Conservation (phyloP, 2,329 filamentous ascomycete genomes). For the Penicillium sp. region DNA sequence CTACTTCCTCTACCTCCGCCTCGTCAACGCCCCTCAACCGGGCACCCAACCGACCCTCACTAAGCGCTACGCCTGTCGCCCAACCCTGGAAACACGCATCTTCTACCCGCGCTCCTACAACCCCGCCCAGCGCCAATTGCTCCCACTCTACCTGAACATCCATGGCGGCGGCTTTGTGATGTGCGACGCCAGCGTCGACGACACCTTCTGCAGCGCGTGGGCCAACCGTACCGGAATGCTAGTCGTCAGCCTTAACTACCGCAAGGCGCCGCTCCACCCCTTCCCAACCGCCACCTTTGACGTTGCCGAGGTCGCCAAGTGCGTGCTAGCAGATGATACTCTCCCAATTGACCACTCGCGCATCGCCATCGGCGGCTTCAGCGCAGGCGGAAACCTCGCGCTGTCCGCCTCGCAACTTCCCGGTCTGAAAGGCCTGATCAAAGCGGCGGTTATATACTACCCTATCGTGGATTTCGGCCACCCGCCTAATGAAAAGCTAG, state of each 20-base stretch:
- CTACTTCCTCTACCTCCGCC: slow-evolving; percentile 12
- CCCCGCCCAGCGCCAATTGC: slow-evolving; percentile 15
- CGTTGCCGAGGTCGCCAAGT: slow-evolving; percentile 44
- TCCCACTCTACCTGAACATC: slow-evolving; percentile 49
- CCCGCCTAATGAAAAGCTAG: slow-evolving; percentile 31
- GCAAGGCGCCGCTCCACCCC: slow-evolving; percentile 42
- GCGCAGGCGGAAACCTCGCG: slow-evolving; percentile 52
- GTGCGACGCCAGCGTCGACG: slow-evolving; percentile 45
- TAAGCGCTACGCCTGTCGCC: background rate
- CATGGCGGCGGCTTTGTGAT: slow-evolving; percentile 47
- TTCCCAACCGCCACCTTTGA: slow-evolving; percentile 50
- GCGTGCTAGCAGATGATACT: slow-evolving; percentile 43
- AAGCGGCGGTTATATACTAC: slow-evolving; percentile 46
- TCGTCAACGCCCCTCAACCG: slow-evolving; percentile 3
- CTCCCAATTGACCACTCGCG: slow-evolving; percentile 47
- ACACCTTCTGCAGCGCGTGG: slow-evolving; percentile 48
- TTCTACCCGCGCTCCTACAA: slow-evolving; percentile 13
- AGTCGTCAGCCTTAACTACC: slow-evolving; percentile 51
- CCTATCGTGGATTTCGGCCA: slow-evolving; percentile 43
- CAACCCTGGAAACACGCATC: background rate
- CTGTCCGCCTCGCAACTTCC: slow-evolving; percentile 44
- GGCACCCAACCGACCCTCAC: background rate
- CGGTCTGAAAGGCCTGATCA: slow-evolving; percentile 31
- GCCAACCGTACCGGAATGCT: slow-evolving; percentile 42
- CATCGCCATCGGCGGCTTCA: slow-evolving; percentile 50